Conservation (phyloP, 192 early-diverging fungal species). For the Linnemannia elongata region DNA sequence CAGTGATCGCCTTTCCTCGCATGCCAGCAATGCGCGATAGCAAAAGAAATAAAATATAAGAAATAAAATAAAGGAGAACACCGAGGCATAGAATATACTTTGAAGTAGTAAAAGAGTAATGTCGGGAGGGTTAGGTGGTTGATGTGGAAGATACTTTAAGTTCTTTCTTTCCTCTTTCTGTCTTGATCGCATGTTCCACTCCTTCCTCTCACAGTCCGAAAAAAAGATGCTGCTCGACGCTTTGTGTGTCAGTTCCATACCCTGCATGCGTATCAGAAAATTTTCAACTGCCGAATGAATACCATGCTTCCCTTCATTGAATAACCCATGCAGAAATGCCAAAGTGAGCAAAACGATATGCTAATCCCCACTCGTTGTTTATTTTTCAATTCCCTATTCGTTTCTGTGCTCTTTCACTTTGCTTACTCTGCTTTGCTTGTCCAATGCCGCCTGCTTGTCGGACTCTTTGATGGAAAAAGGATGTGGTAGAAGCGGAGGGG, state of each 20-base stretch:
- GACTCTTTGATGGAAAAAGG: no score
- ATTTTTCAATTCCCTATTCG: neutral
- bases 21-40: neutral
- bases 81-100: neutral
- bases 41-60: neutral
- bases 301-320: neutral
- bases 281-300: constrained; percentile 1
- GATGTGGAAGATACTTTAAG: neutral
- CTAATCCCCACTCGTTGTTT: neutral
- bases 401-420: neutral
- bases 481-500: neutral
- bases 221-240: neutral
- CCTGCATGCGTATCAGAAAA: neutral
- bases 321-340: neutral
- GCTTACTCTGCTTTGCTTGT: neutral
- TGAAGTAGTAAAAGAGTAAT: neutral
- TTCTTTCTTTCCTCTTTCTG: neutral
- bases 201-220: neutral
- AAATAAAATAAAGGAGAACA: neutral
- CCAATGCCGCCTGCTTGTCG: neutral
- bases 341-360: neutral
- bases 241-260: neutral
- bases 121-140: no score
- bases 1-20: neutral
- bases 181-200: no score